Evolutionary conservation across 2,329 filamentous ascomycete species (phyloP).

Genomic region (Alternaria sp.): DNA sequence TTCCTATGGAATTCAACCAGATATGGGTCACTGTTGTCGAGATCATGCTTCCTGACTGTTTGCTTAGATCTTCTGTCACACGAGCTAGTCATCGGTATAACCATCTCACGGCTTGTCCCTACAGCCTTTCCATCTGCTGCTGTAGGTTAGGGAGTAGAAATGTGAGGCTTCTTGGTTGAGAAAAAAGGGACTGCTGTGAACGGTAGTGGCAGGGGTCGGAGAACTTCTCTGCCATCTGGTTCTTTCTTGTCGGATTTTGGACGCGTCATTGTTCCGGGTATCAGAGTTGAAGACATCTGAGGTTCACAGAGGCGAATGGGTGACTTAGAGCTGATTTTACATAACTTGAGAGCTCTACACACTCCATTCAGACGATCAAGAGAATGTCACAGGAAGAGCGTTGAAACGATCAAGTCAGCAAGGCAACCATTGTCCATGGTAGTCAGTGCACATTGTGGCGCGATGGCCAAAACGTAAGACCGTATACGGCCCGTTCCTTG

Average conservation of each 20-base stretch:
- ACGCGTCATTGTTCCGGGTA: not conserved
- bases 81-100: not conserved
- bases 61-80: not conserved
- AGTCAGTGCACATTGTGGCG: too few relatives aligned
- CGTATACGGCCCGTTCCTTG: too few relatives aligned
- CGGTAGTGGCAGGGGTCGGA: too few relatives aligned
- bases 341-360: accelerated
- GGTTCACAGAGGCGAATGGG: accelerated
- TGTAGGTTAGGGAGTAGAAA: not conserved
- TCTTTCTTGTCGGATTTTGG: not conserved
- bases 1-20: not conserved
- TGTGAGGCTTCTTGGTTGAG: not conserved
- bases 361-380: accelerated
- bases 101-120: not conserved
- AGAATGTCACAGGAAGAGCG: accelerated
- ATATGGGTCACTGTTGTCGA: not conserved
- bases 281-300: accelerated
- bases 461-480: not conserved
- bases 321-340: not conserved
- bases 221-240: not conserved
- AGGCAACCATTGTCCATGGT: not conserved
- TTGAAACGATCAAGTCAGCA: not conserved
- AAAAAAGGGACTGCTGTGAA: too few relatives aligned
- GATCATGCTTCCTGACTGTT: not conserved
- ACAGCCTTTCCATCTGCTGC: not conserved